Evolutionary conservation across 2,329 filamentous ascomycete species (phyloP).

Genomic region (Cladosporium sphaerospermum): DNA sequence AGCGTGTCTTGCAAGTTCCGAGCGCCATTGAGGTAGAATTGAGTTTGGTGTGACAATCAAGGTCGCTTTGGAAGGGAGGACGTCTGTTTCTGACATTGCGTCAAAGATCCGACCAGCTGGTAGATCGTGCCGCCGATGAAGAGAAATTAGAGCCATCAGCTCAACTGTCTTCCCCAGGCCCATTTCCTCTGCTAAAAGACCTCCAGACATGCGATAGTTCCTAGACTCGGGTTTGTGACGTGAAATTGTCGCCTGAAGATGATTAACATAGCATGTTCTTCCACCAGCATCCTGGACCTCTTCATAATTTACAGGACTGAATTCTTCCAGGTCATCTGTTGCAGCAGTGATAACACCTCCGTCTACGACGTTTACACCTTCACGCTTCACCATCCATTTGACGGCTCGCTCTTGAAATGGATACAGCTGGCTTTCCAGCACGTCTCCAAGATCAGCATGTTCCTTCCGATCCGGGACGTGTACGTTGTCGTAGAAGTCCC

Average conservation of each 20-base stretch:
- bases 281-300: conserved; percentile 42
- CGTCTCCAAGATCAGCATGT: conserved; percentile 13
- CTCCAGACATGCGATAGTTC: conserved; percentile 47
- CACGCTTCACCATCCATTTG: conserved; percentile 62
- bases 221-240: conserved; percentile 30
- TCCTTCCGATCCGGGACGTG: conserved; percentile 50
- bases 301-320: conserved; percentile 39
- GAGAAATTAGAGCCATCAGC: conserved; percentile 61
- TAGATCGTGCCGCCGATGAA: conserved; percentile 47
- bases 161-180: conserved; percentile 76
- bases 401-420: conserved; percentile 68
- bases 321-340: not conserved
- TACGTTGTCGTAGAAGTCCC: conserved; percentile 65
- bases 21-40: conserved; percentile 58
- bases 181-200: conserved; percentile 76
- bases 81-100: conserved; percentile 35
- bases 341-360: not conserved
- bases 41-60: conserved; percentile 58
- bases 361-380: conserved; percentile 50
- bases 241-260: conserved; percentile 53
- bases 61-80: conserved; percentile 51
- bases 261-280: conserved; percentile 50
- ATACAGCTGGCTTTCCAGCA: conserved; percentile 45
- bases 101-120: conserved; percentile 28
- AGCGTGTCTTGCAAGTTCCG: conserved; percentile 53